Base-by-base conservation (phyloP, 1,284 basidiomycete species). In the Pseudozyma sp. region DNA sequence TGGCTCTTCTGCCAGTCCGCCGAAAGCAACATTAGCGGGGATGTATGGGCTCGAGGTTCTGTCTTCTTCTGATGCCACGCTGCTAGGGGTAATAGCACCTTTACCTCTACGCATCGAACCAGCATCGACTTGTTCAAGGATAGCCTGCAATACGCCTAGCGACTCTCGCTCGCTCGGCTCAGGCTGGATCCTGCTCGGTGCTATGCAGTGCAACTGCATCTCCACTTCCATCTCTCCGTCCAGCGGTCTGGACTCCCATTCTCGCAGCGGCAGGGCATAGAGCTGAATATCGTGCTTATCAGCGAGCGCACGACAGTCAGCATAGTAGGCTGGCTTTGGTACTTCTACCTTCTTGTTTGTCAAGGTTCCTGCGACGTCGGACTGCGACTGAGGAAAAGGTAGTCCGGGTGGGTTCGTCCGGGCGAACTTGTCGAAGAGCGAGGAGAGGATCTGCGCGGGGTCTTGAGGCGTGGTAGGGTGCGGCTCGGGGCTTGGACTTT, bases 201-300 rank as follows among this genome's bases (percentile, higher is more conserved):
- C 11, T 13, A 47, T 47, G 19, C 16, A 18, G 10, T 47, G 19
- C 11, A 47, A 25, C 19, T 47, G 19, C 19, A 47, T 11, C 21
- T 47, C 50, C 6, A 19, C 18, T 39, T 21, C 50, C 13, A 16
- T 18, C 21, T 25, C 16, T 21, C 31, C 56, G 9, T 25, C 16
- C 25, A 18, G 21, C 6, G 7, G 13, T 7, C 40, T 58, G 10
- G 52, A 50, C 12, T 69, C 56, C 52, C 56, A 70, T 0, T 42
- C 34, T 12, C 34, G 43, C n/a, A 70, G 52, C 1, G 60, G 56
- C 43, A 70, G 35, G 0, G 53, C 36, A 14, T 56, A 70, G 14
- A 70, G 25, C 0, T 64, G 56, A 2, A 70, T 19, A 31, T 70
- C 49, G 38, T 70, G 44, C 12, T 49, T 55, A 40, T 70, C 51